Base-by-base conservation (phyloP, 1,284 basidiomycete species). In the Chiua sp. region DNA sequence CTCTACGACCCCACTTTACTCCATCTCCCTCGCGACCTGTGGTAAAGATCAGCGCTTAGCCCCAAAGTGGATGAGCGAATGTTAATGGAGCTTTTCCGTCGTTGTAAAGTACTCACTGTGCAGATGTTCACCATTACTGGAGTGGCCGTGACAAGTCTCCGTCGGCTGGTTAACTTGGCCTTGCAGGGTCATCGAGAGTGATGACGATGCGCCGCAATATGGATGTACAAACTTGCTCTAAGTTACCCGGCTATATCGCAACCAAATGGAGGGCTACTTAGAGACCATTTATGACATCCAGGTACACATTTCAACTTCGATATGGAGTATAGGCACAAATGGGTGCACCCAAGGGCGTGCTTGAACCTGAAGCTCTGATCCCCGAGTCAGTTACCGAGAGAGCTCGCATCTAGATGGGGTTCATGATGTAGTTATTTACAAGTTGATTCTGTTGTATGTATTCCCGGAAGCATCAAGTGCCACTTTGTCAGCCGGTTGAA, bases 111-210 rank as follows among this genome's bases (percentile, higher is more conserved):
- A 30, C 47, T 64, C 8, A 68, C 72, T n/a, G n/a, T 10, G 72
- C 84, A 26, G 68, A 69, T 26, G 78, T 87, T 55, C 82, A 85
- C 53, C 81, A 82, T 61, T 82, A 77, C 77, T 46, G 83, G 83
- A 16, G 72, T 78, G 32, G 75, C 75, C 2, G 69, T 78, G 64
- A 77, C 73, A 16, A 74, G 42, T 62, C 63, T 53, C 53, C 61
- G 47, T 67, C 44, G 47, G 70, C 51, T 55, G 69, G 54, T 15
- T 71, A 72, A 47, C 53, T 72, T 70, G 46, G 52, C 61, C 71
- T 39, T 68, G 62, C 18, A 64, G 73, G 23, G 52, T 53, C 2
- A 75, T 78, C 23, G 78, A 78, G 3, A 62, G 60, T n/a, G 10
- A 68, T 86, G 49, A 58, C 65, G 13, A 63, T 81, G n/a, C 71